phyloP scores from a whole-genome alignment of 805 yeast species.

The Kazachstania bromeliacearum region DNA sequence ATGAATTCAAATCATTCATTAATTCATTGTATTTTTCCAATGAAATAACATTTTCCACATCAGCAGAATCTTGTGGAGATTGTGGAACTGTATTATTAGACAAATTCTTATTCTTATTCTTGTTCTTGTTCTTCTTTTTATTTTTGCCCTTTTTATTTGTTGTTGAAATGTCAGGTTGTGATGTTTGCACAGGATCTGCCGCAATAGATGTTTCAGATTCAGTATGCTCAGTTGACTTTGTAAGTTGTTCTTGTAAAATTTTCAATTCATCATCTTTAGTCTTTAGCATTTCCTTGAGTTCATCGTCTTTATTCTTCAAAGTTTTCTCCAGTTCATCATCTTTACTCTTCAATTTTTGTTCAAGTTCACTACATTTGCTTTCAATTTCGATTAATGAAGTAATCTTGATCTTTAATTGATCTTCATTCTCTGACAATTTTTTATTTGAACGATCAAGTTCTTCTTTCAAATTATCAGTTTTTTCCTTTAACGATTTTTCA shows the following conservation, averaged over 20 bases:
- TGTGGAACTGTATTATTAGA: not conserved
- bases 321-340: not conserved
- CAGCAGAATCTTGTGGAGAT: not conserved
- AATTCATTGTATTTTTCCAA: constrained; percentile 8
- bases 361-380: not conserved
- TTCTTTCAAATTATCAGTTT: not conserved
- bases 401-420: not conserved
- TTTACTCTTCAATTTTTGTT: not conserved
- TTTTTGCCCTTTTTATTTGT: constrained; percentile 5
- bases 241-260: not conserved
- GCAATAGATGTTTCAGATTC: not conserved
- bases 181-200: not conserved
- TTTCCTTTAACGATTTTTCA: not conserved
- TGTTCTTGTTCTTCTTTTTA: constrained; percentile 20
- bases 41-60: not conserved
- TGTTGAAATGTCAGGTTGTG: not conserved
- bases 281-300: not conserved
- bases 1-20: constrained; percentile 3
- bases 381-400: not conserved
- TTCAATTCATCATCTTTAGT: not conserved
- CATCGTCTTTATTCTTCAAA: not conserved
- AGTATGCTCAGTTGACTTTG: not conserved
- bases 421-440: not conserved
- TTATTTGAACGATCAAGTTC: not conserved
- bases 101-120: constrained; percentile 4